phyloP scores from a whole-genome alignment of 2,329 filamentous ascomycete species.

The Fusarium sp. region DNA sequence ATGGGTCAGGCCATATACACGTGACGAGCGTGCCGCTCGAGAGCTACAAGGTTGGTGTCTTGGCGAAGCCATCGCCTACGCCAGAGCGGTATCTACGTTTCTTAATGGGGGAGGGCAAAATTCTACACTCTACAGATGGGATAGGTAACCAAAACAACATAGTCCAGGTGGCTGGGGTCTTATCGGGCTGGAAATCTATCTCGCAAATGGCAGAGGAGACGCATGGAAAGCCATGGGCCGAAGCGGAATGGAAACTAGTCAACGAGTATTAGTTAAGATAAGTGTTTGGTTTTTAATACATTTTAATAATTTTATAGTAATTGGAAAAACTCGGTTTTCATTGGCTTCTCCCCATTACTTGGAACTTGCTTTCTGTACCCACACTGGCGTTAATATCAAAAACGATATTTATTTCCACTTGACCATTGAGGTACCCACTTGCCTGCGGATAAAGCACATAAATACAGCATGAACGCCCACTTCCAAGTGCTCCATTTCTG shows the following conservation, averaged over 20 bases:
- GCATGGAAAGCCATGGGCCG: neutral
- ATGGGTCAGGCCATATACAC: neutral
- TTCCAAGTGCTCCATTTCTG: neutral
- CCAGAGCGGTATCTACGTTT: slow-evolving; percentile 1
- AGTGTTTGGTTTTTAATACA: too few relatives aligned
- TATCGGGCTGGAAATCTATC: neutral
- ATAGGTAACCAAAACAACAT: slow-evolving; percentile 5
- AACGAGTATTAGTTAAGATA: too few relatives aligned
- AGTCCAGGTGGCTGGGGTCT: neutral
- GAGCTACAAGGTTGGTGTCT: neutral
- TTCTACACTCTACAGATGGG: neutral
- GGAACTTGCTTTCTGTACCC: neutral
- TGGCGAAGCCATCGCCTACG: neutral
- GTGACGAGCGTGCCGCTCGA: slow-evolving; percentile 2
- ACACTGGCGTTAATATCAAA: neutral
- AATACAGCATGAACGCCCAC: slow-evolving; percentile 1
- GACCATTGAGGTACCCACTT: neutral
- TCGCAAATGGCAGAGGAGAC: neutral
- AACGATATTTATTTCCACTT: neutral
- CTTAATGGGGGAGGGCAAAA: slow-evolving; percentile 6
- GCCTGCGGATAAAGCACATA: neutral
- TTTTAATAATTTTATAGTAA: too few relatives aligned
- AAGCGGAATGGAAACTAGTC: neutral
- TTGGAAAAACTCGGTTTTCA: too few relatives aligned
- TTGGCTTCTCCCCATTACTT: too few relatives aligned